Percentiles rank a stretch among this genome's conserved stretches.
These are phyloP conservation scores for Schoenoplectus tabernaemontani DNA, from an alignment of 202 grass and related monocot species.

Conservation along the genomic window DNA sequence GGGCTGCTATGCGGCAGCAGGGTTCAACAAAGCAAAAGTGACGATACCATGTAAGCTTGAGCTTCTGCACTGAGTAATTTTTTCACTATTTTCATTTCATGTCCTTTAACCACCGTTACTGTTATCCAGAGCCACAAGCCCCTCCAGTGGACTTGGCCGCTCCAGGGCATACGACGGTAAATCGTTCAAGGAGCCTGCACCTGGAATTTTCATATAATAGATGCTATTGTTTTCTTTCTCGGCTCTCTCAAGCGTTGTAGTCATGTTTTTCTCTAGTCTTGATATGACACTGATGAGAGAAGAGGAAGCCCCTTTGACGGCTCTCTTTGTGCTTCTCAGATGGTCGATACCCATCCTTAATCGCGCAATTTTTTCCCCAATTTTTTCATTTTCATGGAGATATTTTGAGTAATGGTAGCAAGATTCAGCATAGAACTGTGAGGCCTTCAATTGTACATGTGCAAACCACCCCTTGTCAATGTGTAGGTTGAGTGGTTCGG, in stretches of 20 bases:
- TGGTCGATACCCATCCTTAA: constrained; percentile 53
- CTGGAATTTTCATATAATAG: constrained; percentile 76
- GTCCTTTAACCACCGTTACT: neutral
- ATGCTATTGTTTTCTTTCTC: constrained; percentile 77
- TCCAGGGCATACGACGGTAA: constrained; percentile 54
- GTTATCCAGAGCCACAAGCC: constrained; percentile 48
- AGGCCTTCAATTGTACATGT: constrained; percentile 73
- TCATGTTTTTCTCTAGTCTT: constrained; percentile 65
- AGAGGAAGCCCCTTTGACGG: constrained; percentile 46
- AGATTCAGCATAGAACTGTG: constrained; percentile 76
- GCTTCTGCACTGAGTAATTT: neutral
- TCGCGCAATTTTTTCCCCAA: constrained; percentile 67
- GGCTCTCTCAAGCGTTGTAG: constrained; percentile 54
- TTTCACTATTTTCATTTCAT: neutral
- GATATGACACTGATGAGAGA: constrained; percentile 51
- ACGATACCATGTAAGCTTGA: too few relatives aligned
- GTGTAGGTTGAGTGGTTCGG: constrained; percentile 49
- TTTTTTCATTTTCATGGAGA: constrained; percentile 66
- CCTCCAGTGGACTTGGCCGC: constrained; percentile 43
- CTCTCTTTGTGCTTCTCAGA: constrained; percentile 62
- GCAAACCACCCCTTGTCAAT: constrained; percentile 71
- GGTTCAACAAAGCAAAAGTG: too few relatives aligned
- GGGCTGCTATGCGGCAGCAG: too few relatives aligned
- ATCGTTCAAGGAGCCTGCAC: constrained; percentile 41
- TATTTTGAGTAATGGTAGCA: constrained; percentile 72